phyloP scores from a whole-genome alignment of 2,329 filamentous ascomycete genomes.

The Penicillium glabrum region DNA sequence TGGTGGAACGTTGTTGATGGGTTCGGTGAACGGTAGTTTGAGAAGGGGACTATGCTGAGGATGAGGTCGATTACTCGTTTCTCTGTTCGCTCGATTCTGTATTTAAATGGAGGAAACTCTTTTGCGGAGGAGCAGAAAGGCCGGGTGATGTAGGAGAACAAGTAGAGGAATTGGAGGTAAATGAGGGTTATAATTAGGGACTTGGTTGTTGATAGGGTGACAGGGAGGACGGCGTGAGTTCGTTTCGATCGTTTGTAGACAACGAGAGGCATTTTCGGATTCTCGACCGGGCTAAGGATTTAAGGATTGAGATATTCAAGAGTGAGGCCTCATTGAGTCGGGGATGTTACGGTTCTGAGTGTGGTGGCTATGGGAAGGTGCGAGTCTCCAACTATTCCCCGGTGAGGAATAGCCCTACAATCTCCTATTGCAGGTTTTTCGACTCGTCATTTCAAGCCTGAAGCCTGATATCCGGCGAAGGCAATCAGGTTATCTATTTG shows the following conservation, averaged over 20 bases:
- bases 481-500: too few relatives aligned
- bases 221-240: constrained; percentile 11
- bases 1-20: constrained; percentile 5
- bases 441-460: too few relatives aligned
- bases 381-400: background rate
- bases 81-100: constrained; percentile 23
- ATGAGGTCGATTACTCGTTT: constrained; percentile 22
- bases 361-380: background rate
- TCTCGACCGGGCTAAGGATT: background rate
- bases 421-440: background rate
- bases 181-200: constrained; percentile 21
- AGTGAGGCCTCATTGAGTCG: background rate
- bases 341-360: background rate
- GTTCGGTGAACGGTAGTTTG: constrained; percentile 14
- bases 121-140: constrained; percentile 10
- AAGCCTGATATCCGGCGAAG: too few relatives aligned
- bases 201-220: constrained; percentile 15
- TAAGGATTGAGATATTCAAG: background rate
- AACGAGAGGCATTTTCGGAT: constrained; percentile 6
- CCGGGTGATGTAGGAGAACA: constrained; percentile 14
- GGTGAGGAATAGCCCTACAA: background rate
- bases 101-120: constrained; percentile 14
- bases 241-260: background rate
- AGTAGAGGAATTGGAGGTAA: constrained; percentile 27
- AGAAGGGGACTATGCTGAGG: constrained; percentile 16